Evolutionary conservation across 2,329 filamentous ascomycete species (phyloP).

Genomic region (Podosphaera aphanis): DNA sequence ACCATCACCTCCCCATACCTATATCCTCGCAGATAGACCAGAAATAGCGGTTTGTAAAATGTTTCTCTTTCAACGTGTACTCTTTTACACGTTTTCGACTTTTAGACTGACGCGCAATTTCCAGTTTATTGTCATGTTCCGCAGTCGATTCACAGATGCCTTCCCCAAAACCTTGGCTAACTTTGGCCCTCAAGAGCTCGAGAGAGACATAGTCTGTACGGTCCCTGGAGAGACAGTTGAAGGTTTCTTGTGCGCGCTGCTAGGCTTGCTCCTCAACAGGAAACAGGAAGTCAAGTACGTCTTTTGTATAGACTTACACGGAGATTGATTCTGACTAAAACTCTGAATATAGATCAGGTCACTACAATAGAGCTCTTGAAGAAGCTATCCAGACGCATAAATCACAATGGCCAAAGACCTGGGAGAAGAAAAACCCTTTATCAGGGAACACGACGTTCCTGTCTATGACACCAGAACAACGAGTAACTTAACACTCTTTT

Average conservation of each 20-base stretch:
- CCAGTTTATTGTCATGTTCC: conserved; percentile 96
- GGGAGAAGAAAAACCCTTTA: conserved; percentile 66
- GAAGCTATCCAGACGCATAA: conserved; percentile 73
- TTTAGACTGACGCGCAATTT: conserved; percentile 21
- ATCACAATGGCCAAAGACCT: conserved; percentile 66
- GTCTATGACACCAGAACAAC: conserved; percentile 56
- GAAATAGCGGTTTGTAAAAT: conserved; percentile 62
- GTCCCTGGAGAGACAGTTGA: conserved; percentile 69
- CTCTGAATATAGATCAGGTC: conserved; percentile 43
- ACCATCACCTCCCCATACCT: conserved; percentile 76
- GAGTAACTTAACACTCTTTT: conserved; percentile 29
- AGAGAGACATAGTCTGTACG: conserved; percentile 57
- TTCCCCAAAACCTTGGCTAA: conserved; percentile 74
- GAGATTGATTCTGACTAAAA: conserved; percentile 6
- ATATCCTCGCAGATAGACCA: conserved; percentile 69
- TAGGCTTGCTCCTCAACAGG: conserved; percentile 75
- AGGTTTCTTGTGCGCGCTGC: conserved; percentile 66
- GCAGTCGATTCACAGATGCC: conserved; percentile 71
- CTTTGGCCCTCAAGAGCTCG: conserved; percentile 86
- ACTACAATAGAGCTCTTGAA: conserved; percentile 81
- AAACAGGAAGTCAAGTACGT: conserved; percentile 93
- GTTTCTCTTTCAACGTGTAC: conserved; percentile 19
- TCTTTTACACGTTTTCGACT: conserved; percentile 26
- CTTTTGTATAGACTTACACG: not conserved
- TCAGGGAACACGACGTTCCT: conserved; percentile 61